These are phyloP conservation scores for Mycosphaerella arachidis DNA, from an alignment of 2,329 filamentous ascomycete species.

Conservation along the genomic window DNA sequence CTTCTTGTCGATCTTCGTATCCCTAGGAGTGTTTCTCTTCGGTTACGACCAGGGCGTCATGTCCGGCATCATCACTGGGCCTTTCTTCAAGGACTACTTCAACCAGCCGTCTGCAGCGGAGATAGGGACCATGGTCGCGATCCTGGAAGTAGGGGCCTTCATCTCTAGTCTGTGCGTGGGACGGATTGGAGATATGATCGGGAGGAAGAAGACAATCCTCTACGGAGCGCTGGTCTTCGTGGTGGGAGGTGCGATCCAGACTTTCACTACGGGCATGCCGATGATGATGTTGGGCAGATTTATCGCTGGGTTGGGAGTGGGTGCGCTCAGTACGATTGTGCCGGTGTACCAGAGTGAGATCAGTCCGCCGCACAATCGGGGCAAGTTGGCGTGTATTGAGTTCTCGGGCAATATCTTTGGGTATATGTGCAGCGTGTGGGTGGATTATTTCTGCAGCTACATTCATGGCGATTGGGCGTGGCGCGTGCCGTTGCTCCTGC, in stretches of 20 bases:
- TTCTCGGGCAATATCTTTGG: slow-evolving; percentile 96
- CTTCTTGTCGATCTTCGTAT: slow-evolving; percentile 42
- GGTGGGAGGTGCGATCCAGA: slow-evolving; percentile 78
- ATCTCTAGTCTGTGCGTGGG: slow-evolving; percentile 84
- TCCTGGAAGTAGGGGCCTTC: slow-evolving; percentile 89
- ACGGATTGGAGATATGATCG: slow-evolving; percentile 84
- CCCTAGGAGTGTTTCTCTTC: slow-evolving; percentile 76
- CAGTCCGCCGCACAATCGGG: slow-evolving; percentile 91
- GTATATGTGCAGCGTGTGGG: slow-evolving; percentile 95
- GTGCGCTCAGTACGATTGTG: slow-evolving; percentile 49
- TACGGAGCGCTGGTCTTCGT: slow-evolving; percentile 90
- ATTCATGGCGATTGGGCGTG: slow-evolving; percentile 83
- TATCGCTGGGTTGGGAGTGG: slow-evolving; percentile 49
- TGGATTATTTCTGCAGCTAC: slow-evolving; percentile 93
- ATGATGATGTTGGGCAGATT: slow-evolving; percentile 67
- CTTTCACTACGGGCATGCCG: slow-evolving; percentile 72
- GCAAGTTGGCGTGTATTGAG: slow-evolving; percentile 94
- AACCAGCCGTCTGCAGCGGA: slow-evolving; percentile 79
- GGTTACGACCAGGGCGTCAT: slow-evolving; percentile 89
- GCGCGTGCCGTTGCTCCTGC: slow-evolving; percentile 84
- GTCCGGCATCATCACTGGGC: slow-evolving; percentile 67
- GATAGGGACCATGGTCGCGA: slow-evolving; percentile 96
- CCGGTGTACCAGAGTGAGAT: slow-evolving; percentile 53
- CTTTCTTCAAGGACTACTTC: slow-evolving; percentile 88
- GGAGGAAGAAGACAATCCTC: slow-evolving; percentile 81